Base-by-base conservation (phyloP, 768 basidiomycete species). In the Mycena galericulata region DNA sequence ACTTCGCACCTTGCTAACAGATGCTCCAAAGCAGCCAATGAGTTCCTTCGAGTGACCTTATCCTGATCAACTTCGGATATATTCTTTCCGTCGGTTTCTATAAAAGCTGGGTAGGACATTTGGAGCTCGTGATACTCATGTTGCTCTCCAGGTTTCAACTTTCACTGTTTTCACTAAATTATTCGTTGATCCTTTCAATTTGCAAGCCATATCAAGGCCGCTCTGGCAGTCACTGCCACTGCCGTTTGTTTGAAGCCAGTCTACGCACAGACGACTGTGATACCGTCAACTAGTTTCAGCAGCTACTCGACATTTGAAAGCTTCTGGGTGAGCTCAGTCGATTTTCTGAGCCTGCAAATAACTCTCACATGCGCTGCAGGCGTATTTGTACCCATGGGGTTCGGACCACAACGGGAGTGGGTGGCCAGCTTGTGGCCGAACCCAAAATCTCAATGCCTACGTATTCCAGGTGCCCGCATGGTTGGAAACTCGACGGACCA, bases 351-450 rank as follows among this genome's bases (percentile, higher is more conserved):
- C 26, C 8, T 6, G 17, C n/a, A 8, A 30, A 27, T 1, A 24
- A 24, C 6, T 6, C 50, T 59, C n/a, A 53, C 10, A 6, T 46
- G 15, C 27, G 17, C 3, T 45, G 18, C 49, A 70, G 69, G 75
- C 75, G 26, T 84, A 85, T 68, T 75, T 84, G 27, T 85, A 85
- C 64, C 83, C 83, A 8, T 85, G 84, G 84, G 84, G 84, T 8
- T 81, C 82, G 34, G 83, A 84, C 53, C 83, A 84, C 72, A 84
- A 84, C 57, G 83, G 83, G 60, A 81, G 83, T 84, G 62, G 6
- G 81, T 77, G 26, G 11, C 24, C 18, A 24, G 46, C 17, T 17
- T 47, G 7, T n/a, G 17, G 4, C 29, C 22, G 15, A 29, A 22
- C 45, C 20, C 26, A 9, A 60, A 34, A 46, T 45, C 14, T 36